These are phyloP conservation scores for Eucalyptus polyanthemos DNA, from an alignment of 345 rosid species.

Conservation along the genomic window DNA sequence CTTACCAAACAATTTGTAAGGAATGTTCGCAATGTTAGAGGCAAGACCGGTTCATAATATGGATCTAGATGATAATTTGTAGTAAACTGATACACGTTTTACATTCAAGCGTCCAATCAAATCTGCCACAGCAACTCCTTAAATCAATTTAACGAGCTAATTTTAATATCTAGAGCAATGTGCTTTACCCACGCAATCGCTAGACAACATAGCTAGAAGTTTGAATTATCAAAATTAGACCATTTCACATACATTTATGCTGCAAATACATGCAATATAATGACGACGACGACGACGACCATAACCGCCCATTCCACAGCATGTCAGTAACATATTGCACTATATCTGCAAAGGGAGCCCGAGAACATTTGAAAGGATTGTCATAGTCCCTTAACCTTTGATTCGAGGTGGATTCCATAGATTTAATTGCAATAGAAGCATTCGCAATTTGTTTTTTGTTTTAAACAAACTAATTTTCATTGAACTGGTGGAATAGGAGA, in stretches of 20 bases:
- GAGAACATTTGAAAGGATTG: too few species aligned
- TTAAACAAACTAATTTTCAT: too few species aligned
- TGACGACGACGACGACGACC: too few species aligned
- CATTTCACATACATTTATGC: background rate
- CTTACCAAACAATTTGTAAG: background rate
- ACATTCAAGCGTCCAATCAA: background rate
- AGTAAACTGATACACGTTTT: background rate
- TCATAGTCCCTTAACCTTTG: too few species aligned
- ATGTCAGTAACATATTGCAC: background rate
- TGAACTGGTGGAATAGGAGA: rapidly evolving
- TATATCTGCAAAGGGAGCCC: too few species aligned
- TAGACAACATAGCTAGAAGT: background rate
- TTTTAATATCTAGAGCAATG: background rate
- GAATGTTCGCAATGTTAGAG: background rate
- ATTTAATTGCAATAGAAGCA: too few species aligned
- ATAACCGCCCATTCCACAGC: background rate
- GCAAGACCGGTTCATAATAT: background rate
- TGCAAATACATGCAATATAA: background rate
- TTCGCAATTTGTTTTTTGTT: too few species aligned
- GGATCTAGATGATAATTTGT: background rate
- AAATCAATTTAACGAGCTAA: background rate
- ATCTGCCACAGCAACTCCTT: background rate
- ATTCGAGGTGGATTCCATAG: too few species aligned
- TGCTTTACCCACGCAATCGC: background rate
- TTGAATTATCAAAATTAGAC: background rate